Evolutionary conservation across 1,284 basidiomycete species (phyloP).

Genomic region (Calocybe gambosa): DNA sequence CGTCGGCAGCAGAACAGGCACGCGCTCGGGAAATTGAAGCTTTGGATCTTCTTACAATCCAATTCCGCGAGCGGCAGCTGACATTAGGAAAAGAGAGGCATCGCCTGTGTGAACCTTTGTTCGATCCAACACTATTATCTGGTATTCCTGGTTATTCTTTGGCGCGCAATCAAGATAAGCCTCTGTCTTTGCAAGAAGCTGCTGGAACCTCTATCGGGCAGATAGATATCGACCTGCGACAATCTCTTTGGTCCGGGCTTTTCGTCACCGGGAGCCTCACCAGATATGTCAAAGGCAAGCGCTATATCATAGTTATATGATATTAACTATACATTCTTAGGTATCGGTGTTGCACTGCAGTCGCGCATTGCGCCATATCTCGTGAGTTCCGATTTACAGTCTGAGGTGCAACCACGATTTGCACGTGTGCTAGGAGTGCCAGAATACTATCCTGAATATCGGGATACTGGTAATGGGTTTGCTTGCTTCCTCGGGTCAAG

Average conservation of each 20-base stretch:
- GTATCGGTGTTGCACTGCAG: constrained; percentile 66
- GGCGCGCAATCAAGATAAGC: constrained; percentile 20
- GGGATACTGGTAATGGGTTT: constrained; percentile 76
- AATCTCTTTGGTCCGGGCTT: constrained; percentile 75
- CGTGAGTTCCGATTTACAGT: constrained; percentile 52
- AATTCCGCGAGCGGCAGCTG: constrained; percentile 67
- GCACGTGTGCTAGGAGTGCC: constrained; percentile 73
- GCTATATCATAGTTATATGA: constrained; percentile 7
- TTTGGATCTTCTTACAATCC: constrained; percentile 69
- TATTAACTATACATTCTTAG: constrained; percentile 27
- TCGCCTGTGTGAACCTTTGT: constrained; percentile 86
- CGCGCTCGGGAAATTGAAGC: constrained; percentile 77
- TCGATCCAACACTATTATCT: constrained; percentile 59
- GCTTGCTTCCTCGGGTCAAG: constrained; percentile 85
- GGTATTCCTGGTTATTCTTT: constrained; percentile 23
- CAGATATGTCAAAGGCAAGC: constrained; percentile 62
- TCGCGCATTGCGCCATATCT: constrained; percentile 72
- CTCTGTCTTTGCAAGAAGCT: constrained; percentile 54
- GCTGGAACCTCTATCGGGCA: constrained; percentile 55
- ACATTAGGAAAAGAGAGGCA: constrained; percentile 85
- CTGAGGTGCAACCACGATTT: constrained; percentile 65
- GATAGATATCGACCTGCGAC: constrained; percentile 59
- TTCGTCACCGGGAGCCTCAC: constrained; percentile 82
- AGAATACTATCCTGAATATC: constrained; percentile 90
- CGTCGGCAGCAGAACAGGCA: constrained; percentile 73